Evolutionary conservation across 2,329 filamentous ascomycete species (phyloP).

Genomic region (Pestalotiopsis sp.): DNA sequence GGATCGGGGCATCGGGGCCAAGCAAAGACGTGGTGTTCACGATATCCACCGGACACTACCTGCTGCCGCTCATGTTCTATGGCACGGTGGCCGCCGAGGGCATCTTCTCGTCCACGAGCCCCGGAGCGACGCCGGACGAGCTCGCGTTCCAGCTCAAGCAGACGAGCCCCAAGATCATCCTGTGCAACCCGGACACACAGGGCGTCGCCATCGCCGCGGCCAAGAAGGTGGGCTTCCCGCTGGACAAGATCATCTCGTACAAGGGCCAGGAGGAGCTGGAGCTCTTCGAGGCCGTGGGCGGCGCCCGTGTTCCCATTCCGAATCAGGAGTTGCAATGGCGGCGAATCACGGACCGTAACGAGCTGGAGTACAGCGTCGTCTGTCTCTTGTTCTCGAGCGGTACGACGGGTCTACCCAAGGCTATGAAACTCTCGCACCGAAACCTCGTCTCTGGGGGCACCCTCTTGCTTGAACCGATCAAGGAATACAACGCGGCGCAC

Average conservation of each 20-base stretch:
- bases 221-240: slow-evolving; percentile 43
- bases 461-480: slow-evolving; percentile 31
- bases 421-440: slow-evolving; percentile 46
- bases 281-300: slow-evolving; percentile 30
- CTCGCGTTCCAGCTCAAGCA: slow-evolving; percentile 38
- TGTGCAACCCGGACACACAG: slow-evolving; percentile 51
- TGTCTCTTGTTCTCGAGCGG: slow-evolving; percentile 51
- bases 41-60: slow-evolving; percentile 26
- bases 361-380: slow-evolving; percentile 43
- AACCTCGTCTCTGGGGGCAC: slow-evolving; percentile 43
- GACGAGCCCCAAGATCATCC: slow-evolving; percentile 39
- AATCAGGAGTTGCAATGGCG: slow-evolving; percentile 51
- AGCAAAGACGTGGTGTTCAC: slow-evolving; percentile 27
- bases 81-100: slow-evolving; percentile 25
- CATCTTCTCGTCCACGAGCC: slow-evolving; percentile 27
- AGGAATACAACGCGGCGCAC: slow-evolving; percentile 29
- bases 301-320: slow-evolving; percentile 34
- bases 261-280: slow-evolving; percentile 36
- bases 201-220: slow-evolving; percentile 52
- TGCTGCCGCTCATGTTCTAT: slow-evolving; percentile 28
- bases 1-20: slow-evolving; percentile 22
- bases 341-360: slow-evolving; percentile 50
- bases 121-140: slow-evolving; percentile 25
- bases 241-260: slow-evolving; percentile 53
- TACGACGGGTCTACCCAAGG: slow-evolving; percentile 52